phyloP scores from a whole-genome alignment of 163 green algal genomes.

The Coccomyxa subellipsoidea region DNA sequence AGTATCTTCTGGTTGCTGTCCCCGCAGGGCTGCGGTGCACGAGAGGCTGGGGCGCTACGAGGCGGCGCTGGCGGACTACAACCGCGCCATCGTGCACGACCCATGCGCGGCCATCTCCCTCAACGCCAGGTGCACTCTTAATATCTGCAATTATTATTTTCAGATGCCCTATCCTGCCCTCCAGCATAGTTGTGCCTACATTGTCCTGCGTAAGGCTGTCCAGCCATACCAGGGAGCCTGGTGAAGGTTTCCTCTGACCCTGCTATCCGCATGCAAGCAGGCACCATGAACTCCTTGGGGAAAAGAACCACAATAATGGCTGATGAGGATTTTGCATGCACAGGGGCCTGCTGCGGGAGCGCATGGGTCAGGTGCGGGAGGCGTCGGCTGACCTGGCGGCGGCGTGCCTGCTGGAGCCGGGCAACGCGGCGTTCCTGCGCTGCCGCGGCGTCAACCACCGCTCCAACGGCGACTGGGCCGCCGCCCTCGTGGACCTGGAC shows the following conservation, averaged over 20 bases:
- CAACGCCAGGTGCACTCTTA: slow-evolving; percentile 34
- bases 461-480: slow-evolving; percentile 30
- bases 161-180: no score
- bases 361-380: slow-evolving; percentile 34
- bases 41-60: slow-evolving; percentile 11
- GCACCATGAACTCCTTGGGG: no score
- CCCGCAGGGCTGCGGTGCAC: background rate
- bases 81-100: slow-evolving; percentile 48
- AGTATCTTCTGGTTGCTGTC: no score
- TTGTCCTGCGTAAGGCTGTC: no score
- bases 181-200: no score
- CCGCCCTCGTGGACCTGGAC: slow-evolving; percentile 45
- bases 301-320: no score
- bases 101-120: slow-evolving; percentile 41
- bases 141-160: no score
- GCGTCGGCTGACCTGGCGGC: slow-evolving; percentile 63
- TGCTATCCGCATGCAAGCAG: no score
- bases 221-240: no score
- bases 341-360: slow-evolving; percentile 51
- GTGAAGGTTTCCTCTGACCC: no score
- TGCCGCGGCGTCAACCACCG: slow-evolving; percentile 50
- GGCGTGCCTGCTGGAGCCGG: slow-evolving; percentile 48
- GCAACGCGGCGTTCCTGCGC: slow-evolving; percentile 43
- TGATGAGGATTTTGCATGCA: background rate
- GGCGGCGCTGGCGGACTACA: slow-evolving; percentile 62